phyloP scores from a whole-genome alignment of 805 yeast genomes.

The Metschnikowia baotianmanensis region DNA sequence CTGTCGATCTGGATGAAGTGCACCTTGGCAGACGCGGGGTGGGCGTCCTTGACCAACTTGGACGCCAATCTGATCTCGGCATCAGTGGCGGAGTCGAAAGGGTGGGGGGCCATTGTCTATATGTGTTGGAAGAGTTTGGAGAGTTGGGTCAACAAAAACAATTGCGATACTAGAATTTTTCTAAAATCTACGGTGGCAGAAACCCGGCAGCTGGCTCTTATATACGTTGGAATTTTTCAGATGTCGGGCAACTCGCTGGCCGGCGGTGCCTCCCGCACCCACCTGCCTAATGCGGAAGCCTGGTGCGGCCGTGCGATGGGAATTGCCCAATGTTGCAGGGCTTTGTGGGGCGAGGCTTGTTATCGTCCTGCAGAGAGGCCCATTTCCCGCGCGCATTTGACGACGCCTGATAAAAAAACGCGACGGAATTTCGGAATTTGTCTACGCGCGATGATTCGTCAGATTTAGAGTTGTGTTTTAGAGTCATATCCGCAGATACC shows the following conservation, averaged over 20 bases:
- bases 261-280: slow-evolving; percentile 5
- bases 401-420: too few species aligned
- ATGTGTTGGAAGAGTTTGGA: too few species aligned
- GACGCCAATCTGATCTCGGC: slow-evolving; percentile 56
- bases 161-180: too few species aligned
- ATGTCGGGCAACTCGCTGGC: too few species aligned
- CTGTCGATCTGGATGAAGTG: slow-evolving; percentile 68
- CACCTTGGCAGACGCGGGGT: slow-evolving; percentile 50
- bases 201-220: background rate
- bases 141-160: too few species aligned
- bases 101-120: slow-evolving; percentile 39
- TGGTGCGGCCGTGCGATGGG: slow-evolving; percentile 2
- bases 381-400: too few species aligned
- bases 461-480: too few species aligned
- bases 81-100: slow-evolving; percentile 59
- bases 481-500: too few species aligned
- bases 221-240: background rate
- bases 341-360: too few species aligned
- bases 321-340: background rate
- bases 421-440: slow-evolving; percentile 2
- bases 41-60: slow-evolving; percentile 57
- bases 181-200: too few species aligned
- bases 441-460: background rate
- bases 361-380: background rate
- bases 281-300: slow-evolving; percentile 13